Conservation (phyloP, 495 filamentous ascomycete species). For the Bacidia gigantensis region DNA sequence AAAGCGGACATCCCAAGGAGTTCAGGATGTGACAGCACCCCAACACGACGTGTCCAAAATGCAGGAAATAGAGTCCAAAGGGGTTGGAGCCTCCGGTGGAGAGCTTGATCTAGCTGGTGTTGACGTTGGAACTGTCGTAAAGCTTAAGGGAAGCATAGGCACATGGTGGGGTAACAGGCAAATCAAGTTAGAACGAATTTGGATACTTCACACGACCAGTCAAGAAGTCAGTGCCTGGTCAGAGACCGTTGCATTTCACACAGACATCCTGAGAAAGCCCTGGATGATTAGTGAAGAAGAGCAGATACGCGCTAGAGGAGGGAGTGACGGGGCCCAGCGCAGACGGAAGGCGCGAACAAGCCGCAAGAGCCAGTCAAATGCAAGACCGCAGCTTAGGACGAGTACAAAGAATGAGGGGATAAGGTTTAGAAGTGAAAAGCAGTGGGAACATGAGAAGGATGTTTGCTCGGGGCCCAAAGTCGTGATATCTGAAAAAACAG, state of each 20-base stretch:
- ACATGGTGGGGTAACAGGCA: slow-evolving; percentile 50
- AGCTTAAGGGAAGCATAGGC: slow-evolving; percentile 61
- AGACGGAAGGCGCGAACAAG: background rate
- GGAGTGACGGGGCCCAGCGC: slow-evolving; percentile 26
- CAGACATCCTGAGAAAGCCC: slow-evolving; percentile 48
- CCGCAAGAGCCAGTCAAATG: background rate
- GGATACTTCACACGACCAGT: slow-evolving; percentile 43
- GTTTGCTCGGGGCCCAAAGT: no score
- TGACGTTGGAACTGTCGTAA: slow-evolving; percentile 54
- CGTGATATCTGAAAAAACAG: slow-evolving; percentile 6
- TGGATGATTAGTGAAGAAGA: slow-evolving; percentile 50
- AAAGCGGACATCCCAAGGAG: slow-evolving; percentile 9
- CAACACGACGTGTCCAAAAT: background rate
- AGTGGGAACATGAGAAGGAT: no score
- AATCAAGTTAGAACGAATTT: slow-evolving; percentile 54
- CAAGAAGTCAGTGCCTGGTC: slow-evolving; percentile 69
- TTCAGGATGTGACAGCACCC: slow-evolving; percentile 5
- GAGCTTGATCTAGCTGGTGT: slow-evolving; percentile 34
- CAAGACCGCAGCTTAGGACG: no score
- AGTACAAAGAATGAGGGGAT: no score
- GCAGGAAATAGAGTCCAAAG: background rate
- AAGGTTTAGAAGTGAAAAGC: no score
- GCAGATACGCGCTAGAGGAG: slow-evolving; percentile 37
- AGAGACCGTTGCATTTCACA: slow-evolving; percentile 47
- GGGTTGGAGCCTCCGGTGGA: slow-evolving; percentile 20